phyloP scores from a whole-genome alignment of 345 rosid species.

The Passiflora organensis region DNA sequence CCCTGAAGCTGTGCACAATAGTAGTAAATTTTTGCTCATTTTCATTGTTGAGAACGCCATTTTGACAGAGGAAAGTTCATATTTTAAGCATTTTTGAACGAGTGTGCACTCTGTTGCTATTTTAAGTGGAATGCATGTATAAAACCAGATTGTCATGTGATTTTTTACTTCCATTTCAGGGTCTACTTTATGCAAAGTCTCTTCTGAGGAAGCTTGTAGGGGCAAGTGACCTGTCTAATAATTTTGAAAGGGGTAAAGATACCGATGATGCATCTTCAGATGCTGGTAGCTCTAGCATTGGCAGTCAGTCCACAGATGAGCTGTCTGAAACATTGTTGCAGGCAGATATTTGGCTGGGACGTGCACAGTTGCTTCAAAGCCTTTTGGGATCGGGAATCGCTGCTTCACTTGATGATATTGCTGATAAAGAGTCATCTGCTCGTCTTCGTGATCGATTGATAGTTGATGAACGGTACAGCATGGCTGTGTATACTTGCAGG shows the following conservation, averaged over 20 bases:
- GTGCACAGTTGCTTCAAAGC: slow-evolving; percentile 95
- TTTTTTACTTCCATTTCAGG: slow-evolving; percentile 43
- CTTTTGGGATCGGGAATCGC: slow-evolving; percentile 93
- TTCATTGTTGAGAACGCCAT: slow-evolving; percentile 8
- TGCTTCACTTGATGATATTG: slow-evolving; percentile 91
- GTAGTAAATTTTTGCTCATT: not conserved
- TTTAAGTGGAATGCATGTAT: not conserved
- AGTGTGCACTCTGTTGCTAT: not conserved
- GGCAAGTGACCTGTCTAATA: slow-evolving; percentile 46
- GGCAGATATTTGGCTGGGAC: slow-evolving; percentile 79
- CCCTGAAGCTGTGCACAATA: slow-evolving; percentile 2
- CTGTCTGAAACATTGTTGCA: slow-evolving; percentile 60
- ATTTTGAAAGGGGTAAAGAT: slow-evolving; percentile 68
- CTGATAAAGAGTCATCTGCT: slow-evolving; percentile 77
- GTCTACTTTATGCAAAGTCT: slow-evolving; percentile 74
- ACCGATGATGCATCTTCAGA: slow-evolving; percentile 85
- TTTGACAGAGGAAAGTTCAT: not conserved
- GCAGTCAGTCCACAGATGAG: slow-evolving; percentile 78
- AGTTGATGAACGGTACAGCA: slow-evolving; percentile 87
- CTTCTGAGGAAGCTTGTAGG: slow-evolving; percentile 72
- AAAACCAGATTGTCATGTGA: not conserved
- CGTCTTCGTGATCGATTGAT: slow-evolving; percentile 78
- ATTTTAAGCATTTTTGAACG: not conserved
- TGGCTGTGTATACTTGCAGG: slow-evolving; percentile 95
- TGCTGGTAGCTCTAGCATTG: slow-evolving; percentile 85